phyloP scores from a whole-genome alignment of 805 yeast species.

The Zygosaccharomyces rouxii region DNA sequence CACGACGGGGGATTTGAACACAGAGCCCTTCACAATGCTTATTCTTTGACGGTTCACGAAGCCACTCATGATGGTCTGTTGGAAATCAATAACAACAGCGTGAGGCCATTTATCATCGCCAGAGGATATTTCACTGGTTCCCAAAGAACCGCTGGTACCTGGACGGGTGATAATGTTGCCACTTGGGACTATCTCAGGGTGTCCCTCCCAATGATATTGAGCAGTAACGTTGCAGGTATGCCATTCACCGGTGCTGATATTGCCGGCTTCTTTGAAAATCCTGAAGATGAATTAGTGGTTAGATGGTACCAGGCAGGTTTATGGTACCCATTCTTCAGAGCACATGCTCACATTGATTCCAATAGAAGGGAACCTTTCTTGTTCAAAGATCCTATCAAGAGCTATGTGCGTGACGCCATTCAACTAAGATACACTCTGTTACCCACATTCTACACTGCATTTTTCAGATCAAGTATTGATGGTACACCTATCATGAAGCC shows the following conservation, averaged over 20 bases:
- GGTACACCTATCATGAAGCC: conserved; percentile 76
- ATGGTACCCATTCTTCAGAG: conserved; percentile 95
- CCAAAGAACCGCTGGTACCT: conserved; percentile 85
- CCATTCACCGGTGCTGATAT: conserved; percentile 96
- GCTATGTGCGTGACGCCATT: conserved; percentile 64
- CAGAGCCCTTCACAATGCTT: conserved; percentile 83
- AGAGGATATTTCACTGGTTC: conserved; percentile 88
- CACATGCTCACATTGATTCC: conserved; percentile 93
- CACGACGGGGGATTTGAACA: conserved; percentile 85
- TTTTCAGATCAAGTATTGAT: conserved; percentile 52
- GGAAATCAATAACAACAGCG: conserved; percentile 43
- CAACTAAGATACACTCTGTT: conserved; percentile 68
- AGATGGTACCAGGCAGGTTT: conserved; percentile 97
- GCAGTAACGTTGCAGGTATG: conserved; percentile 76
- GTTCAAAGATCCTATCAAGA: conserved; percentile 67
- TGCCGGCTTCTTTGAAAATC: conserved; percentile 94
- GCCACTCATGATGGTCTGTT: conserved; percentile 67
- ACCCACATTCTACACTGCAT: conserved; percentile 77
- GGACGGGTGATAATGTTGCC: conserved; percentile 98
- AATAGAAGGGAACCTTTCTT: conserved; percentile 92
- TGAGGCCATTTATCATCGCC: conserved; percentile 84
- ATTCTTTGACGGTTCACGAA: conserved; percentile 76
- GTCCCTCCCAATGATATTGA: conserved; percentile 84
- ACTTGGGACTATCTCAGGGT: conserved; percentile 80
- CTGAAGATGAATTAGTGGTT: conserved; percentile 69